Conservation (phyloP, 805 yeast species). For the Cyberlindnera amylophila region DNA sequence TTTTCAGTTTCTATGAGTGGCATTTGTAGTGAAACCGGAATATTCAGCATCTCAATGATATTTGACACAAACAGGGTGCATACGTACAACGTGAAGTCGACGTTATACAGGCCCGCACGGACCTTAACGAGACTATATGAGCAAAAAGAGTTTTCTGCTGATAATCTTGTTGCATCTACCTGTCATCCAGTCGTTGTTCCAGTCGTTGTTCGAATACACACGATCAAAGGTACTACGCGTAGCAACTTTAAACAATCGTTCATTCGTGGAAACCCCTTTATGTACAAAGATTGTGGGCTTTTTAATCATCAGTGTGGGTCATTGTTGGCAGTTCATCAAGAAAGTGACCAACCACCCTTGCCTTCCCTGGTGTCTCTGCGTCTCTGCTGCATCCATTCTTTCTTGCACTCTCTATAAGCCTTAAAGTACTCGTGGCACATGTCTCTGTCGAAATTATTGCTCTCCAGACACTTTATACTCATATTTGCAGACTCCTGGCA, state of each 20-base stretch:
- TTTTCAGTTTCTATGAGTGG: too few relatives aligned
- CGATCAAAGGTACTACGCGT: not conserved
- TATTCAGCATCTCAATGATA: too few relatives aligned
- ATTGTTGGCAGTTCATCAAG: not conserved
- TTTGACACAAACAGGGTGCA: too few relatives aligned
- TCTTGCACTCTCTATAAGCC: conserved; percentile 90
- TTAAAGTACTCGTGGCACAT: conserved; percentile 79
- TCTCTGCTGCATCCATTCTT: conserved; percentile 56
- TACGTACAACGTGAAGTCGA: too few relatives aligned
- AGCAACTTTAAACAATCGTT: too few relatives aligned
- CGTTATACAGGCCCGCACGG: too few relatives aligned
- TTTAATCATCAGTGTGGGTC: not conserved
- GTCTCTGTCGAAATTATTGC: conserved; percentile 67
- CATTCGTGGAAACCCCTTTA: not conserved
- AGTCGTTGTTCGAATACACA: too few relatives aligned
- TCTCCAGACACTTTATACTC: conserved; percentile 78
- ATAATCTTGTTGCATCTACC: too few relatives aligned
- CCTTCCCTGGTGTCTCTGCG: conserved; percentile 30
- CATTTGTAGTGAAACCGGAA: too few relatives aligned
- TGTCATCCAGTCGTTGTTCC: too few relatives aligned
- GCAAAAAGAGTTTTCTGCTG: too few relatives aligned
- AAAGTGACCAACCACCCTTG: conserved; percentile 24
- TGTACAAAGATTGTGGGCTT: not conserved
- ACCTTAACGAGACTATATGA: too few relatives aligned
- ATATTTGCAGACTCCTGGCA: conserved; percentile 87